Conservation (phyloP, 345 rosid genomes). For the Hibiscus syriacus region DNA sequence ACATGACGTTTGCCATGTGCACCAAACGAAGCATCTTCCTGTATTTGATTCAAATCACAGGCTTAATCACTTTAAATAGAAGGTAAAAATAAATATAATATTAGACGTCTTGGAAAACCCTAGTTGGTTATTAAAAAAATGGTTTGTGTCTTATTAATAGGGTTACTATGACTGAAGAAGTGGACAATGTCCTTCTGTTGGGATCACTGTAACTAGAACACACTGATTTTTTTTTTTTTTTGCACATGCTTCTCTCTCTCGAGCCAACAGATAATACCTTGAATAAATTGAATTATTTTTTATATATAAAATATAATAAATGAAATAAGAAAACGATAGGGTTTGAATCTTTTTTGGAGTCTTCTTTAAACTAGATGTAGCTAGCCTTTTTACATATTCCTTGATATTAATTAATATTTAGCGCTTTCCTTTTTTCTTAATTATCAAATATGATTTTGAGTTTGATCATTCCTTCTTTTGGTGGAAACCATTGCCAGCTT, state of each 20-base stretch:
- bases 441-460: neutral
- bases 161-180: slow-evolving; percentile 13
- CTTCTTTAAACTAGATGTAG: too few relatives aligned
- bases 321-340: too few relatives aligned
- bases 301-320: too few relatives aligned
- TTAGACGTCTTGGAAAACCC: neutral
- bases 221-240: neutral
- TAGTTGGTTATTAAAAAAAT: neutral
- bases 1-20: slow-evolving; percentile 12
- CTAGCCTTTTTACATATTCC: too few relatives aligned
- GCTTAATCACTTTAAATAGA: slow-evolving; percentile 7
- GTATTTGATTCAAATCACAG: neutral
- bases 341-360: too few relatives aligned
- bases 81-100: neutral
- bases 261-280: neutral
- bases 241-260: slow-evolving; percentile 9
- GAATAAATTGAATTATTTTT: neutral
- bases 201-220: neutral
- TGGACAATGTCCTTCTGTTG: slow-evolving; percentile 4
- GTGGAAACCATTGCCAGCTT: neutral
- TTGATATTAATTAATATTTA: neutral
- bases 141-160: slow-evolving; percentile 1
- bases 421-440: neutral
- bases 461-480: neutral
- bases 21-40: slow-evolving; percentile 4